Conservation (phyloP, 1,139 yeast genomes). For the Scheffersomyces segobiensis region DNA sequence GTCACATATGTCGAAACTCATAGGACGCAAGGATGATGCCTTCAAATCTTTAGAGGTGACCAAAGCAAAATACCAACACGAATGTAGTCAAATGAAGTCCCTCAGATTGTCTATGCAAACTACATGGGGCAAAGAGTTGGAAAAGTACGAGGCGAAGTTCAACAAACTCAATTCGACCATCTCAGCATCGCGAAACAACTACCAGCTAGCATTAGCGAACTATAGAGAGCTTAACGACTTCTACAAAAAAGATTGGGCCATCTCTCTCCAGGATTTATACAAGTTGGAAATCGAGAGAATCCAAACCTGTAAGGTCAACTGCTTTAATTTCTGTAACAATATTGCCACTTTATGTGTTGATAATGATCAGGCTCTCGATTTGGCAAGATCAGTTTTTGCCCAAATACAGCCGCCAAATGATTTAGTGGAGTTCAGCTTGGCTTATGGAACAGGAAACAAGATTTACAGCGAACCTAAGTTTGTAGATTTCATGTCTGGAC, state of each 20-base stretch:
- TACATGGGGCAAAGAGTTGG: constrained; percentile 77
- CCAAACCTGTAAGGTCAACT: constrained; percentile 68
- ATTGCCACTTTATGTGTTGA: constrained; percentile 77
- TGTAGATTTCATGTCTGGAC: constrained; percentile 42
- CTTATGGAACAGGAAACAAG: constrained; percentile 66
- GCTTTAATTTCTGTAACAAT: constrained; percentile 83
- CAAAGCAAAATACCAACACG: constrained; percentile 58
- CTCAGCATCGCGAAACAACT: constrained; percentile 52
- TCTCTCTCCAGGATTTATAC: constrained; percentile 68
- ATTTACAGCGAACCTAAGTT: constrained; percentile 56
- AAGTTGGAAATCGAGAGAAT: constrained; percentile 77
- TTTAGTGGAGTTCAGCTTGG: constrained; percentile 53
- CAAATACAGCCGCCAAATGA: constrained; percentile 66
- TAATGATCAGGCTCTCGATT: constrained; percentile 75
- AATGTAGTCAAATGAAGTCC: constrained; percentile 60
- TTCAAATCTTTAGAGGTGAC: constrained; percentile 38
- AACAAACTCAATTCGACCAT: constrained; percentile 55
- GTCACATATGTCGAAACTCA: constrained; percentile 39
- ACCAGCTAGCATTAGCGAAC: constrained; percentile 57
- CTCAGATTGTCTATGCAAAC: constrained; percentile 65
- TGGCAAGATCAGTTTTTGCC: constrained; percentile 67
- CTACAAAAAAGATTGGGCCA: constrained; percentile 81
- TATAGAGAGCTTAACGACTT: constrained; percentile 67
- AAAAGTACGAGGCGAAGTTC: constrained; percentile 62
- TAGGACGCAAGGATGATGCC: constrained; percentile 25